A percentile compares a stretch with the other conserved stretches of the same genome.
Conservation (phyloP, 2,329 filamentous ascomycete species). For the Claviceps capensis region DNA sequence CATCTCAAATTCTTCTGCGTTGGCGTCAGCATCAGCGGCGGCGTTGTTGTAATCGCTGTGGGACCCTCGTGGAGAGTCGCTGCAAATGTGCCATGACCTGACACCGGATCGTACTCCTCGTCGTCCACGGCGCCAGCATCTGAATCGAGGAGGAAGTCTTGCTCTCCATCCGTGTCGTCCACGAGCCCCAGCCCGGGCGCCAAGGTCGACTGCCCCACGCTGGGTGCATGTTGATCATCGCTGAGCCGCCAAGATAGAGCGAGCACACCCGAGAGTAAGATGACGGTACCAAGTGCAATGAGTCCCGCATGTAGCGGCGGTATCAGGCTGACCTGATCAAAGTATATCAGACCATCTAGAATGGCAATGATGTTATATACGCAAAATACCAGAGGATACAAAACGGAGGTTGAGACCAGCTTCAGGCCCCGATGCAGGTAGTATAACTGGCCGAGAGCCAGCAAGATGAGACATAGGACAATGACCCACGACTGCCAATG, state of each 20-base stretch:
- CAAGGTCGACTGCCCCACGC: slow-evolving; percentile 52
- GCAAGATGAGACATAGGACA: slow-evolving; percentile 61
- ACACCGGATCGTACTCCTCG: slow-evolving; percentile 27
- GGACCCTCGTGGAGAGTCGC: slow-evolving; percentile 19
- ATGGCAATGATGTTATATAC: slow-evolving; percentile 99
- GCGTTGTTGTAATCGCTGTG: slow-evolving; percentile 8
- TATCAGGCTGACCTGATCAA: slow-evolving; percentile 73
- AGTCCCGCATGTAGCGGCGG: slow-evolving; percentile 62
- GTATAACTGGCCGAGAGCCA: slow-evolving; percentile 85
- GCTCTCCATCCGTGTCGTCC: slow-evolving; percentile 51
- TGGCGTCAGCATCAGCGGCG: slow-evolving; percentile 21
- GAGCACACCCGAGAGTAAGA: slow-evolving; percentile 77
- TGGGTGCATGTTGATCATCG: slow-evolving; percentile 54
- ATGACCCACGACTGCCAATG: slow-evolving; percentile 94
- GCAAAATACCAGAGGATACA: slow-evolving; percentile 96
- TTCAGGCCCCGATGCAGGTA: slow-evolving; percentile 90
- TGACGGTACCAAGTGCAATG: slow-evolving; percentile 73
- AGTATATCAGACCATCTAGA: slow-evolving; percentile 92
- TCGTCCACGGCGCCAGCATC: slow-evolving; percentile 30
- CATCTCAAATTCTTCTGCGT: slow-evolving; percentile 37
- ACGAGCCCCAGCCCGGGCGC: slow-evolving; percentile 73
- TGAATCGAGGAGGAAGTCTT: slow-evolving; percentile 39
- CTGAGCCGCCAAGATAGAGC: slow-evolving; percentile 88
- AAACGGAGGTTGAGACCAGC: slow-evolving; percentile 83
- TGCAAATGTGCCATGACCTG: slow-evolving; percentile 35